Evolutionary conservation across 2,329 filamentous ascomycete species (phyloP), one percentile per base, ranked within the genome.

Genomic region (Pezizomycotina sp.): DNA sequence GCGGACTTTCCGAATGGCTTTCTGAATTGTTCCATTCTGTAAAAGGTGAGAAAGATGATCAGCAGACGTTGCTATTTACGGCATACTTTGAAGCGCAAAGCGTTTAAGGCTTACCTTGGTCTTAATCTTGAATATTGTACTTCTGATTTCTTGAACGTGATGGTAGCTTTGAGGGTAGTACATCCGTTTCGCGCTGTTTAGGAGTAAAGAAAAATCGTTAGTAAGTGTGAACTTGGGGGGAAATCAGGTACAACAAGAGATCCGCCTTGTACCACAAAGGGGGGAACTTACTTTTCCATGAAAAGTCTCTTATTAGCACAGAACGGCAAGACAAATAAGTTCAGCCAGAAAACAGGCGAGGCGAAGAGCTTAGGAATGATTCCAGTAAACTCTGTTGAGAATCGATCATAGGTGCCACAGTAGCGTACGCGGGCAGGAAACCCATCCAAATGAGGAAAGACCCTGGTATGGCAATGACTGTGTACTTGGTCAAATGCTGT

Each of bases 41-140:
- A 16, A n/a, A 29, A 36, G 55, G 50, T 18, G 27, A 31, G 29
- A 48, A 27, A 47, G 31, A 12, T 36, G 18, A 9, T 39, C 24
- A 41, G 23, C 25, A 19, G 27, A 19, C 24, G 25, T 20, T 13
- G n/a, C 5, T 36, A 23, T 14, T 10, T 31, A 2, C 9, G 27
- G 8, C n/a, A 14, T 24, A 33, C 24, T 27, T 24, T 39, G 27
- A 22, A 36, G 18, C 25, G 20, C 24, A 38, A 53, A 18, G 54
- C 16, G 31, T 33, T 18, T 18, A 35, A 20, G 32, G 64, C 68
- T 50, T 69, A 84, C 80, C 89, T 75, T 45, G 89, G 89, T 54
- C 89, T 69, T 98, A 98, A 62, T 98, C 89, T 62, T 98, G 89
- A 43, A 98, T 92, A 53, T 98, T 98, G 63, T 95, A 98, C 62